These are phyloP conservation scores for Ceratocystis cubensis DNA, from an alignment of 2,329 filamentous ascomycete genomes.

Conservation along the genomic window DNA sequence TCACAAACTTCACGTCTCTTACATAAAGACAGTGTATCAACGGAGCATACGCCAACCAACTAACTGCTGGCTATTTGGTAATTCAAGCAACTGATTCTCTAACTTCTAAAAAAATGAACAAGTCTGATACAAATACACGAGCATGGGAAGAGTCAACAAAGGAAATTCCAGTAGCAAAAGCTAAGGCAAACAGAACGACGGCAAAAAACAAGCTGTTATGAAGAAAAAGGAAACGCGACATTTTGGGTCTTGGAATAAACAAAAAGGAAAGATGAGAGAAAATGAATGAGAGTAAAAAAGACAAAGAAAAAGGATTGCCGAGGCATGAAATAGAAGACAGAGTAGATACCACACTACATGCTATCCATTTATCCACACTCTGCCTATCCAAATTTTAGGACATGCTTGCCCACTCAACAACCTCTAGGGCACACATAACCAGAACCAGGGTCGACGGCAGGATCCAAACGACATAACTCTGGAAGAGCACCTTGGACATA, in stretches of 20 bases:
- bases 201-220: neutral
- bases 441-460: constrained; percentile 82
- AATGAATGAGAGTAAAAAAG: neutral
- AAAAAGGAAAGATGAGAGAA: neutral
- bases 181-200: neutral
- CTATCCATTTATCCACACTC: neutral
- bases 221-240: neutral
- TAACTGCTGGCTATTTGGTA: neutral
- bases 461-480: constrained; percentile 85
- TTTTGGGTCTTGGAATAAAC: neutral
- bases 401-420: constrained; percentile 67
- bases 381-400: neutral
- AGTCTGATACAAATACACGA: constrained; percentile 5
- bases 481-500: constrained; percentile 86
- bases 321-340: neutral
- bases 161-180: no score
- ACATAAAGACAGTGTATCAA: neutral
- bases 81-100: constrained; percentile 3
- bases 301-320: neutral
- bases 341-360: neutral
- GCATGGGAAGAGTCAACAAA: no score
- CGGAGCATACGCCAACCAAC: no score
- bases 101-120: constrained; percentile 9
- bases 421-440: constrained; percentile 83
- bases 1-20: neutral